phyloP scores from a whole-genome alignment of 1,139 yeast genomes.

The Lodderomyces elongisporus region DNA sequence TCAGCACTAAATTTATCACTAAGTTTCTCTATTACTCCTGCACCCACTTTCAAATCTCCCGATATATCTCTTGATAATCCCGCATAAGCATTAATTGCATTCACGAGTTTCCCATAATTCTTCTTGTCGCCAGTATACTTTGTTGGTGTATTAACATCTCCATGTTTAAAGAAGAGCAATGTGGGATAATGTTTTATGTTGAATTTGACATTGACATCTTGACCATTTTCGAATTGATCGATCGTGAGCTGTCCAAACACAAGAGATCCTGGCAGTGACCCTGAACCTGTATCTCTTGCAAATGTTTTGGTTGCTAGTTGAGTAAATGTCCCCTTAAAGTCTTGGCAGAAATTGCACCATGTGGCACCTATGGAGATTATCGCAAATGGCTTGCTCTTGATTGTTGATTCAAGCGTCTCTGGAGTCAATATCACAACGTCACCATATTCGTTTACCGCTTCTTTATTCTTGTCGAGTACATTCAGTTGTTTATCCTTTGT shows the following conservation, averaged over 20 bases:
- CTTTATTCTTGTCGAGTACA: not conserved
- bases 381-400: slow-evolving; percentile 21
- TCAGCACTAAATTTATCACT: slow-evolving; percentile 13
- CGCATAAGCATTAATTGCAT: slow-evolving; percentile 46
- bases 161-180: slow-evolving; percentile 42
- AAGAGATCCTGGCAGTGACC: slow-evolving; percentile 3
- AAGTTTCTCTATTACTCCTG: slow-evolving; percentile 50
- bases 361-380: slow-evolving; percentile 38
- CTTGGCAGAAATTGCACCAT: slow-evolving; percentile 24
- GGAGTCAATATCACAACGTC: slow-evolving; percentile 30
- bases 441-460: slow-evolving; percentile 8
- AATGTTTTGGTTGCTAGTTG: slow-evolving; percentile 30
- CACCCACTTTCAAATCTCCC: slow-evolving; percentile 48
- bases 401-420: slow-evolving; percentile 28
- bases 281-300: slow-evolving; percentile 15
- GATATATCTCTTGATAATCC: slow-evolving; percentile 46
- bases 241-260: slow-evolving; percentile 21
- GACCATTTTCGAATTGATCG: slow-evolving; percentile 30
- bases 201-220: slow-evolving; percentile 34
- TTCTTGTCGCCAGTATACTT: slow-evolving; percentile 38
- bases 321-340: slow-evolving; percentile 25
- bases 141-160: slow-evolving; percentile 38
- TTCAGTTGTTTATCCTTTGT: not conserved
- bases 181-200: slow-evolving; percentile 50
- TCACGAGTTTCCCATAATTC: slow-evolving; percentile 35